Conservation (phyloP, 2,329 filamentous ascomycete genomes). For the Trichocomaceae sp. region DNA sequence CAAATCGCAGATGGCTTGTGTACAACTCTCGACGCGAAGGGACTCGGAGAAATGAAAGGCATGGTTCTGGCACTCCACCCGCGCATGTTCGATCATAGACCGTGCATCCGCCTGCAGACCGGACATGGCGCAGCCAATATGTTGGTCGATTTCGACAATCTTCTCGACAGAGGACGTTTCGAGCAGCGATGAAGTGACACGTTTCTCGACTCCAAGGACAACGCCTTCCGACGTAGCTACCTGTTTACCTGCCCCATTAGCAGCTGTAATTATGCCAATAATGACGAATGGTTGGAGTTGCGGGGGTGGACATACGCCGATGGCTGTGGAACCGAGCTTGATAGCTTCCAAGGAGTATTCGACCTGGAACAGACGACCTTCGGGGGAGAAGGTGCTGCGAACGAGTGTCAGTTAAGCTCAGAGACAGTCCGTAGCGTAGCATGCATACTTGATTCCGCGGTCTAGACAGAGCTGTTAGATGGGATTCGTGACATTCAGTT, state of each 20-base stretch:
- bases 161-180: conserved; percentile 98
- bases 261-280: background rate
- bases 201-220: conserved; percentile 96
- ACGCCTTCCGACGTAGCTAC: conserved; percentile 91
- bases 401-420: background rate
- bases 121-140: conserved; percentile 98
- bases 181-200: conserved; percentile 92
- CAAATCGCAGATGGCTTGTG: conserved; percentile 96
- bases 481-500: conserved; percentile 18
- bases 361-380: conserved; percentile 99
- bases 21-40: conserved; percentile 93
- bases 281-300: background rate
- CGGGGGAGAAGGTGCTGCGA: conserved; percentile 91
- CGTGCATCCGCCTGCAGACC: conserved; percentile 95
- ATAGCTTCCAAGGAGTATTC: conserved; percentile 99
- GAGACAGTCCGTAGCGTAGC: background rate
- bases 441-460: conserved; percentile 88
- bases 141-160: conserved; percentile 98
- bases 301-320: conserved; percentile 67
- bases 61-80: conserved; percentile 95
- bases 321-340: conserved; percentile 97
- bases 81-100: conserved; percentile 96
- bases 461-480: conserved; percentile 53
- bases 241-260: conserved; percentile 29
- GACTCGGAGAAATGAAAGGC: conserved; percentile 97